Base-by-base conservation (phyloP, 805 yeast genomes). In the Ogataea dorogensis region DNA sequence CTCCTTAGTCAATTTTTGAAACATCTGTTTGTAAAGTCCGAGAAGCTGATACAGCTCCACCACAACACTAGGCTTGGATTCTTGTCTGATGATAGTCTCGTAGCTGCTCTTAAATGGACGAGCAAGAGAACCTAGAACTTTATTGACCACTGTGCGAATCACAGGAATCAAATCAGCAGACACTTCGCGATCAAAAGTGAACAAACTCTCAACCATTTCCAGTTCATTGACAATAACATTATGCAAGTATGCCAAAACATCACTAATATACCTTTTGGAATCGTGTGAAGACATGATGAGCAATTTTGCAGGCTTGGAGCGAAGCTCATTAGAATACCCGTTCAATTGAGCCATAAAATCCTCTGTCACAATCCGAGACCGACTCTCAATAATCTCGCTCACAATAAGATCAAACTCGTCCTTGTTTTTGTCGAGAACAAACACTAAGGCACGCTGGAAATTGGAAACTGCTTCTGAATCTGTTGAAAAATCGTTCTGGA, bases 191-290 rank as follows among this genome's bases (percentile, higher is more conserved):
- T 59, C 63, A 26, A 60, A 53, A 29, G 71, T 70, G 37, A 91
- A 79, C 33, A 91, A 61, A 13, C 79, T 70, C 7, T 70, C 70
- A 5, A 91, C 70, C 19, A 81, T 69, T 53, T 93, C 98, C 25
- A 79, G 71, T 58, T 93, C 98, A 60, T 86, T 86, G 4, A 88
- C 95, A 19, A 88, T 79, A 4, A 86, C 71, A 2, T 89, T 76
- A 55, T 93, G 97, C 2, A 88, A 71, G 65, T 84, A 85, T 0
- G 98, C 98, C 24, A 93, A 64, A 20, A 93, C 70, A 55, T 88
- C 96, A 17, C 97, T 95, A 12, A 86, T 67, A 46, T 80, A 89
- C 37, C 96, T 68, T 17, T 79, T 67, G 1, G 96, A 85, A 55
- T 91, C 96, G 56, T 83, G 83, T 0, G 85, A 81, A 7, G 81